Conservation (phyloP, 75 land plant genomes). For the Selaginella tamariscina region DNA sequence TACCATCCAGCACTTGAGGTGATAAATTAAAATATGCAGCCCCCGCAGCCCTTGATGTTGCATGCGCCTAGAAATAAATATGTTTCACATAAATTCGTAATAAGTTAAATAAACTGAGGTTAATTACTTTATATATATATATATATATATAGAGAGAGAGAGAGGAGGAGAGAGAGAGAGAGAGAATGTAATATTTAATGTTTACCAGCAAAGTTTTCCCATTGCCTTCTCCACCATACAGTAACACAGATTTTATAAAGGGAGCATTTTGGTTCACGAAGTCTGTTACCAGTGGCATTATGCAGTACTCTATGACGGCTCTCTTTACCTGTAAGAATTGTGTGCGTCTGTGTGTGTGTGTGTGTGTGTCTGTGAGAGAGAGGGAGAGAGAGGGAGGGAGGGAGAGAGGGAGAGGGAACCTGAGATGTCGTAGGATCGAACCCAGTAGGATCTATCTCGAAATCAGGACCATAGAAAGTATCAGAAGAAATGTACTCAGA, state of each 20-base stretch:
- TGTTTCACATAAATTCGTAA: background rate
- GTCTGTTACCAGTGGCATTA: conserved; percentile 27
- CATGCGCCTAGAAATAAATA: conserved; percentile 24
- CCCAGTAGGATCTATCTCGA: conserved; percentile 14
- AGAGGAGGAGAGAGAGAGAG: no score
- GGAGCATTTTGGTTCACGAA: conserved; percentile 29
- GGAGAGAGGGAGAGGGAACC: conserved; percentile 12
- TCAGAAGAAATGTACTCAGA: conserved; percentile 22
- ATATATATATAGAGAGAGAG: no score
- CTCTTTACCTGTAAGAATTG: conserved; percentile 28
- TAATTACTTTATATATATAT: no score
- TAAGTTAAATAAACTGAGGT: background rate
- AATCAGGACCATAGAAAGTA: conserved; percentile 8
- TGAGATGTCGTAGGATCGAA: conserved; percentile 27
- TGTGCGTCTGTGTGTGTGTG: no score
- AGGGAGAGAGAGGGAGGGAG: no score
- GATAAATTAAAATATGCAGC: conserved; percentile 29
- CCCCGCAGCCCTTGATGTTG: conserved; percentile 28
- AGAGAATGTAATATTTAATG: no score
- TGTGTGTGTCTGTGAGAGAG: no score
- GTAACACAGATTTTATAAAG: conserved; percentile 23
- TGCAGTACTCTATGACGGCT: conserved; percentile 21
- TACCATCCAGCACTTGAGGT: conserved; percentile 26
- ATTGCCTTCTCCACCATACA: conserved; percentile 25
- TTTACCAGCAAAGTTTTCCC: conserved; percentile 33